Conservation (phyloP, 2,329 filamentous ascomycete species). For the Aciculosporium take region DNA sequence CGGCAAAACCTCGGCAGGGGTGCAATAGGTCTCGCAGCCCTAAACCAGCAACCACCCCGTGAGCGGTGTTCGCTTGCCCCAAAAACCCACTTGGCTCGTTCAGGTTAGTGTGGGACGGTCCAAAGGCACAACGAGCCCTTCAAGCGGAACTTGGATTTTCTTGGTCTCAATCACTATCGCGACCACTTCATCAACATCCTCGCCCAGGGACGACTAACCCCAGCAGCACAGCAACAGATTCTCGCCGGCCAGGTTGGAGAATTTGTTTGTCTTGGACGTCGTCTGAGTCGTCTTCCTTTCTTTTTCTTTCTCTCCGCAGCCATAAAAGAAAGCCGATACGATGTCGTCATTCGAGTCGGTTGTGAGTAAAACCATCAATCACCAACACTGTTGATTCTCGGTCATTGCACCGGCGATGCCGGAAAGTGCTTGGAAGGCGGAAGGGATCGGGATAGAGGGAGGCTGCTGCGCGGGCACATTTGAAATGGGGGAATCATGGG, state of each 20-base stretch:
- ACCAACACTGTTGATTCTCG: slow-evolving; percentile 1
- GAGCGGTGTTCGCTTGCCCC: slow-evolving; percentile 23
- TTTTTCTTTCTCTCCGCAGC: slow-evolving; percentile 16
- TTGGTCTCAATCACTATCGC: slow-evolving; percentile 25
- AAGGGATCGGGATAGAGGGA: no score
- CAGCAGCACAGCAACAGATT: slow-evolving; percentile 27
- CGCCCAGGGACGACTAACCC: slow-evolving; percentile 27
- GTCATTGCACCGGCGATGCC: slow-evolving; percentile 5
- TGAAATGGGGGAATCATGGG: slow-evolving; percentile 1
- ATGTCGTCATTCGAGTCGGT: slow-evolving; percentile 55
- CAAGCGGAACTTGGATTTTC: slow-evolving; percentile 26
- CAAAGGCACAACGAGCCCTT: slow-evolving; percentile 27
- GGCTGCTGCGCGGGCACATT: slow-evolving; percentile 6
- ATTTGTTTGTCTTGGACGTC: slow-evolving; percentile 21
- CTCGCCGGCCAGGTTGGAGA: slow-evolving; percentile 24
- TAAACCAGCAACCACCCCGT: slow-evolving; percentile 19
- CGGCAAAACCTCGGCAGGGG: slow-evolving; percentile 19
- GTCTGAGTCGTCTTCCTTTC: slow-evolving; percentile 20
- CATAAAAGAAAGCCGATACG: slow-evolving; percentile 27
- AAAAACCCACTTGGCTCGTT: slow-evolving; percentile 16
- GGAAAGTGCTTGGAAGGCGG: slow-evolving; percentile 2
- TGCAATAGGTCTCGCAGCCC: slow-evolving; percentile 26
- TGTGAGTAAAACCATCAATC: slow-evolving; percentile 36
- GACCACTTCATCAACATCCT: slow-evolving; percentile 24
- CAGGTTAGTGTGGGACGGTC: slow-evolving; percentile 18